Percentiles rank a stretch among this genome's conserved stretches.
phyloP scores from a whole-genome alignment of 2,329 filamentous ascomycete species.

The Talaromyces sp. region DNA sequence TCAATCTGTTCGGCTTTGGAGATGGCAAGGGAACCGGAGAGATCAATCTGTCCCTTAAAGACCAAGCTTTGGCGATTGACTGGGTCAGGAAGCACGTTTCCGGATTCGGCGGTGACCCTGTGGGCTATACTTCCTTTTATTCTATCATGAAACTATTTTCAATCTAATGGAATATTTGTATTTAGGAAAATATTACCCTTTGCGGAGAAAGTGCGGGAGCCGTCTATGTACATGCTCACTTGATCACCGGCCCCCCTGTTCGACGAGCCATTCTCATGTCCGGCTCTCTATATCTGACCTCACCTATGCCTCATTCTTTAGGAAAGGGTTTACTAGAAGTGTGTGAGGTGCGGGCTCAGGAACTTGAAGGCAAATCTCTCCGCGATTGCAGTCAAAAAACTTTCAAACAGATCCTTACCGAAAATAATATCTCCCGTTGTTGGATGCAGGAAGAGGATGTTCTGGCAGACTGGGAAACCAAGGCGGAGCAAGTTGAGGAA shows the following conservation, averaged over 20 bases:
- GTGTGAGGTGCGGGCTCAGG: slow-evolving; percentile 24
- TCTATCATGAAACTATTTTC: background rate
- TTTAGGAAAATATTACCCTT: slow-evolving; percentile 36
- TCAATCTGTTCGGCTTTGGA: slow-evolving; percentile 44
- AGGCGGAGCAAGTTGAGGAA: slow-evolving; percentile 27
- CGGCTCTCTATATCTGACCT: slow-evolving; percentile 40
- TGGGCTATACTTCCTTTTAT: slow-evolving; percentile 12
- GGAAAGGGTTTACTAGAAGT: slow-evolving; percentile 26
- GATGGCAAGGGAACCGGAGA: slow-evolving; percentile 27
- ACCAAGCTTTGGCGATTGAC: slow-evolving; percentile 29
- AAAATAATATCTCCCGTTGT: slow-evolving; percentile 36
- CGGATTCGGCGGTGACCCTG: slow-evolving; percentile 36
- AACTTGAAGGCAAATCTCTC: slow-evolving; percentile 23
- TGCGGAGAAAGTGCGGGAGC: slow-evolving; percentile 45
- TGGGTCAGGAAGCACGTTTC: slow-evolving; percentile 37
- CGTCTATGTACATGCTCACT: slow-evolving; percentile 41
- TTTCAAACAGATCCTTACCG: slow-evolving; percentile 31
- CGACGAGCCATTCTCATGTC: slow-evolving; percentile 37
- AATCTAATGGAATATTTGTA: background rate
- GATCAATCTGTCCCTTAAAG: slow-evolving; percentile 38
- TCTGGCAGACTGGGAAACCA: slow-evolving; percentile 34
- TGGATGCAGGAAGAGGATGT: slow-evolving; percentile 38
- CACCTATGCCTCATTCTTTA: slow-evolving; percentile 33
- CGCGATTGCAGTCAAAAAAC: slow-evolving; percentile 23
- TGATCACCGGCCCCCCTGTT: slow-evolving; percentile 27